Evolutionary conservation across 1,284 basidiomycete genomes (phyloP).

Genomic region (Kwoniella shivajii): DNA sequence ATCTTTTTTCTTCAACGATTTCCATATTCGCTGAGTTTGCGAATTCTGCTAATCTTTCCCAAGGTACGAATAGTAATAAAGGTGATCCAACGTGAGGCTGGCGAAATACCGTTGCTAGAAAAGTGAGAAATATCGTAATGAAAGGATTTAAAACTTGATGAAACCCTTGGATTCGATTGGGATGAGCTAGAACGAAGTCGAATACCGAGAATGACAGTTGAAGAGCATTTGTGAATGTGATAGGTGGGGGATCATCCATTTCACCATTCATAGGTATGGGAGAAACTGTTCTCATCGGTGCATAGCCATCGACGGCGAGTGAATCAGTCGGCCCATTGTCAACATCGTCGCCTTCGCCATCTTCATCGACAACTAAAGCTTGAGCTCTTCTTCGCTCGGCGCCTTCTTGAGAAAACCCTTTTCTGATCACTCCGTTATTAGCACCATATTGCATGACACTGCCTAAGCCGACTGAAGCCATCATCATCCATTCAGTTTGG

Average conservation of each 20-base stretch:
- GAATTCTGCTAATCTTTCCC: slow-evolving; percentile 72
- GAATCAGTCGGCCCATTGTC: slow-evolving; percentile 2
- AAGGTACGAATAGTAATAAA: slow-evolving; percentile 79
- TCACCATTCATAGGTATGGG: slow-evolving; percentile 4
- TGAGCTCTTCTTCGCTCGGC: slow-evolving; percentile 40
- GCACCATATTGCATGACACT: slow-evolving; percentile 85
- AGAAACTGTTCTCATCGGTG: neutral
- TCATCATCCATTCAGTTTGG: slow-evolving; percentile 93
- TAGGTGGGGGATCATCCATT: slow-evolving; percentile 55
- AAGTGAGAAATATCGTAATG: slow-evolving; percentile 81
- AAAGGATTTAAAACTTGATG: slow-evolving; percentile 78
- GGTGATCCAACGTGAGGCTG: slow-evolving; percentile 64
- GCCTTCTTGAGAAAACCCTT: slow-evolving; percentile 54
- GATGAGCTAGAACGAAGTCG: slow-evolving; percentile 68
- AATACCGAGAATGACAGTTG: slow-evolving; percentile 80
- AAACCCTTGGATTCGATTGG: slow-evolving; percentile 62
- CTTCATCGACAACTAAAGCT: slow-evolving; percentile 55
- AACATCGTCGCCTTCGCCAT: slow-evolving; percentile 30
- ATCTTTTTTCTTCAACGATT: slow-evolving; percentile 61
- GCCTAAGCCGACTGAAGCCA: slow-evolving; percentile 81
- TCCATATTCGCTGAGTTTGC: slow-evolving; percentile 58
- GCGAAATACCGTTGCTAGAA: slow-evolving; percentile 75
- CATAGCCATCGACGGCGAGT: slow-evolving; percentile 9
- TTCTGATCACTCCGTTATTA: slow-evolving; percentile 69
- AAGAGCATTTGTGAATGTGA: slow-evolving; percentile 70